Conservation (phyloP, 352 stramenopile species). For the Pythium guiyangense region DNA sequence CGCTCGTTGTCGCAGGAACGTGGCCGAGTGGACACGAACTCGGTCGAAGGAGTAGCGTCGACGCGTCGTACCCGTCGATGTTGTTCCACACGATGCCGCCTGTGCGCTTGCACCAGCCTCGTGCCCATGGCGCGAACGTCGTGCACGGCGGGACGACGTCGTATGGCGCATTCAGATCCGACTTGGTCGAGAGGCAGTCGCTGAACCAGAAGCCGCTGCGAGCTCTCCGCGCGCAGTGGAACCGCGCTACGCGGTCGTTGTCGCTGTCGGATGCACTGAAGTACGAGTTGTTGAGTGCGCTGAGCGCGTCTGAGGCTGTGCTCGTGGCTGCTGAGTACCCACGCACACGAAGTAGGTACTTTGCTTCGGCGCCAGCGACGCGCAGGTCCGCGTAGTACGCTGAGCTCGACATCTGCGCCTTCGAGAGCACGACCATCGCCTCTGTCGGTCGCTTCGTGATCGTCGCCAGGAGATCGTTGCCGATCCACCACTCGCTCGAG, state of each 20-base stretch:
- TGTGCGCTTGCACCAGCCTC: slow-evolving; percentile 41
- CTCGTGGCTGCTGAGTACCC: slow-evolving; percentile 30
- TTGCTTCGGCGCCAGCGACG: slow-evolving; percentile 36
- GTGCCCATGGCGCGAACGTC: slow-evolving; percentile 37
- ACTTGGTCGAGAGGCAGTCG: slow-evolving; percentile 36
- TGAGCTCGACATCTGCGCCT: slow-evolving; percentile 29
- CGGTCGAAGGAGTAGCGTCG: slow-evolving; percentile 38
- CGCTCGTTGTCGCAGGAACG: slow-evolving; percentile 8
- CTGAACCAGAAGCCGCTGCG: slow-evolving; percentile 56
- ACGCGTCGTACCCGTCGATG: slow-evolving; percentile 39
- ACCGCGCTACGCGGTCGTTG: slow-evolving; percentile 36
- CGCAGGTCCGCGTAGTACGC: slow-evolving; percentile 44
- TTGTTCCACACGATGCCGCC: slow-evolving; percentile 54
- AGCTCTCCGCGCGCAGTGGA: slow-evolving; percentile 42
- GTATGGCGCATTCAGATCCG: slow-evolving; percentile 50
- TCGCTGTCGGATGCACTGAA: slow-evolving; percentile 57
- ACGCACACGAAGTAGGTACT: slow-evolving; percentile 37
- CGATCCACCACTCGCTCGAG: slow-evolving; percentile 54
- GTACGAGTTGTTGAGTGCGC: slow-evolving; percentile 41
- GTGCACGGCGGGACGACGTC: slow-evolving; percentile 34
- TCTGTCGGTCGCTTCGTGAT: slow-evolving; percentile 34
- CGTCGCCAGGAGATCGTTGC: slow-evolving; percentile 33
- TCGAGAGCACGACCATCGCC: slow-evolving; percentile 50
- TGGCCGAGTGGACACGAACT: slow-evolving; percentile 28
- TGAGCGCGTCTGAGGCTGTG: slow-evolving; percentile 38